A percentile compares a stretch with the other conserved stretches of the same genome.
Evolutionary conservation across 2,329 filamentous ascomycete genomes (phyloP).

Genomic region (Knoxdaviesia capensis): DNA sequence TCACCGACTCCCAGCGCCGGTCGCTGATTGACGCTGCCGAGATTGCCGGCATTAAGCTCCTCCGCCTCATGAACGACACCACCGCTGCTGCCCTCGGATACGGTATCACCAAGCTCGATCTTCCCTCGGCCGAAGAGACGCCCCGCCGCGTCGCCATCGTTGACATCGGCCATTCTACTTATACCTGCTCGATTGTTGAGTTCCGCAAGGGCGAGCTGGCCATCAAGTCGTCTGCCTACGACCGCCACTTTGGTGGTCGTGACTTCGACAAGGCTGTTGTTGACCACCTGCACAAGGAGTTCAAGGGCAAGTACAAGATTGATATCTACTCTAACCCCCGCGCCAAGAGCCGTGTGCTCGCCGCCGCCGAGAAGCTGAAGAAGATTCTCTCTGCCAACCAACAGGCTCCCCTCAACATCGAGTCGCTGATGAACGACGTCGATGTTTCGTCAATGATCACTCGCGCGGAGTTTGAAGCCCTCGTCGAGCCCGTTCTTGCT

Average conservation of each 20-base stretch:
- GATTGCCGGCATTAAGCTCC: conserved; percentile 78
- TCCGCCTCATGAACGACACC: conserved; percentile 94
- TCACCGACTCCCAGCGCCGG: conserved; percentile 84
- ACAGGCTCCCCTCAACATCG: conserved; percentile 81
- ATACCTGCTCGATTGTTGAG: conserved; percentile 83
- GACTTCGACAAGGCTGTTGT: conserved; percentile 92
- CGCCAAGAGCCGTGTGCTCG: conserved; percentile 67
- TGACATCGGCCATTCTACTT: conserved; percentile 93
- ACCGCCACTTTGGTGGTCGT: conserved; percentile 91
- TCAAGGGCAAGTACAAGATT: conserved; percentile 95
- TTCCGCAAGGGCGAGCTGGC: conserved; percentile 93
- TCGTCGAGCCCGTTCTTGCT: conserved; percentile 67
- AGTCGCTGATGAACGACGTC: conserved; percentile 95
- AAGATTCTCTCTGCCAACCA: conserved; percentile 95
- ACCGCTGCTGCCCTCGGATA: conserved; percentile 91
- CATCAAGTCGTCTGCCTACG: conserved; percentile 80
- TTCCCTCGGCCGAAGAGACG: conserved; percentile 75
- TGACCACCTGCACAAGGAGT: conserved; percentile 87
- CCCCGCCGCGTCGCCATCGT: conserved; percentile 78
- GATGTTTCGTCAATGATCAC: conserved; percentile 81
- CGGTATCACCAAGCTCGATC: conserved; percentile 93
- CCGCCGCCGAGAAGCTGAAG: conserved; percentile 92
- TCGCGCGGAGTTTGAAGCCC: conserved; percentile 80
- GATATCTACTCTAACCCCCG: conserved; percentile 83
- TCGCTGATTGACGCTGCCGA: conserved; percentile 79